Evolutionary conservation across 192 early-diverging fungal species (phyloP).

Genomic region (Coemansia sp.): DNA sequence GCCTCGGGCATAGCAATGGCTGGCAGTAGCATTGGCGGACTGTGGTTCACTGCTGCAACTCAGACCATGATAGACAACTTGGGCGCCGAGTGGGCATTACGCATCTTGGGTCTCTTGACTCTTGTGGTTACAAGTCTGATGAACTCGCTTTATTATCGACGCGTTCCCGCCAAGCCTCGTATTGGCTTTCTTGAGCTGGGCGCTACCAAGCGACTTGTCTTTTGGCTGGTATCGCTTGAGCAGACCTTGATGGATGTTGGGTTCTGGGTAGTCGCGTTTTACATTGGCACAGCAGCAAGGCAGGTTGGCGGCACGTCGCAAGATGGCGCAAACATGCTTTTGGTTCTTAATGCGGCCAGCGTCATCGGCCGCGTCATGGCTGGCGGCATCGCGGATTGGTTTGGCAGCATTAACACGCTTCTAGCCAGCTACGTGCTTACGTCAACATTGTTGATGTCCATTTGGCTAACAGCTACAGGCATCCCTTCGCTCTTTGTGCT

Average conservation of each 20-base stretch:
- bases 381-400: slow-evolving; percentile 27
- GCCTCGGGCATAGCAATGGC: slow-evolving; percentile 74
- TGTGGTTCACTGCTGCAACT: slow-evolving; percentile 59
- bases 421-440: slow-evolving; percentile 16
- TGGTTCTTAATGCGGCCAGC: slow-evolving; percentile 31
- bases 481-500: slow-evolving; percentile 26
- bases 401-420: slow-evolving; percentile 35
- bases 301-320: slow-evolving; percentile 11
- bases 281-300: slow-evolving; percentile 30
- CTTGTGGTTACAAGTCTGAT: slow-evolving; percentile 30
- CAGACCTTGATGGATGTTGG: slow-evolving; percentile 19
- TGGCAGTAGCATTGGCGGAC: slow-evolving; percentile 71
- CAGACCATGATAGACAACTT: slow-evolving; percentile 58
- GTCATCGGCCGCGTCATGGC: slow-evolving; percentile 25
- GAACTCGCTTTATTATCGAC: slow-evolving; percentile 39
- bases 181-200: slow-evolving; percentile 22
- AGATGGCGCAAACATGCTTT: slow-evolving; percentile 17
- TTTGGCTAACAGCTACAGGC: slow-evolving; percentile 29
- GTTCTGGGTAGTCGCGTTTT: slow-evolving; percentile 48
- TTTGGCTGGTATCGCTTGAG: slow-evolving; percentile 34
- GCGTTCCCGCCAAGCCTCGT: slow-evolving; percentile 45
- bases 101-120: slow-evolving; percentile 59
- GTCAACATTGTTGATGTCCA: slow-evolving; percentile 16
- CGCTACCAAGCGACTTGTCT: slow-evolving; percentile 13
- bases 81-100: slow-evolving; percentile 65